Percentiles rank a stretch among this genome's conserved stretches.
These are phyloP conservation scores for Cyberlindnera japonica DNA, from an alignment of 805 yeast genomes.

Conservation along the genomic window DNA sequence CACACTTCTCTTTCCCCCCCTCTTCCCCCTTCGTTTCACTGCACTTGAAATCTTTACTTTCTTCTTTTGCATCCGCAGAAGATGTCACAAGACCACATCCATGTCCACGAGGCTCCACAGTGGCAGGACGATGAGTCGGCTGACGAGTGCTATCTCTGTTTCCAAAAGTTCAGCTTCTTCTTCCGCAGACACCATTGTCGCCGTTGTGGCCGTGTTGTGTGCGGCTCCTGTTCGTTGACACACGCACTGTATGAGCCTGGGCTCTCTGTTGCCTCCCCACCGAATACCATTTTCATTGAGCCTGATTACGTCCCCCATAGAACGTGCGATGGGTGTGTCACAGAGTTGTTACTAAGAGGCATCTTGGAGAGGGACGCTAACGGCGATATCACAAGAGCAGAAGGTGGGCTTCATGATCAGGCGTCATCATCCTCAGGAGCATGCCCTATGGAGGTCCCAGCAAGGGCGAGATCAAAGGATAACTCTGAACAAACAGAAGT, in stretches of 20 bases:
- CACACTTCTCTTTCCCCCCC: too few relatives aligned
- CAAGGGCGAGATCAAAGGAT: constrained; percentile 8
- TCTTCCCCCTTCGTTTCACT: too few relatives aligned
- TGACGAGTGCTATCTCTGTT: constrained; percentile 53
- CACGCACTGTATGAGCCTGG: constrained; percentile 53
- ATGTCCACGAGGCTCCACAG: constrained; percentile 28
- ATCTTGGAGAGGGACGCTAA: constrained; percentile 3
- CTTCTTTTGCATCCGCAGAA: too few relatives aligned
- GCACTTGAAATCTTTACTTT: too few relatives aligned
- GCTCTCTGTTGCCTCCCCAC: constrained; percentile 54
- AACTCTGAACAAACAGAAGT: constrained; percentile 8
- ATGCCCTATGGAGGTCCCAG: constrained; percentile 15
- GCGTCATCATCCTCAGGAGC: constrained; percentile 3
- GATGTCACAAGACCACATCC: background rate
- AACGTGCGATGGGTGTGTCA: constrained; percentile 72
- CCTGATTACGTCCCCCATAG: constrained; percentile 54
- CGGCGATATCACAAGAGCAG: constrained; percentile 5
- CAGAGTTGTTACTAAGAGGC: constrained; percentile 40
- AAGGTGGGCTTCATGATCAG: background rate
- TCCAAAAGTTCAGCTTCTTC: constrained; percentile 49
- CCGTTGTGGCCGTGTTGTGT: constrained; percentile 74
- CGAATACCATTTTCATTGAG: constrained; percentile 45
- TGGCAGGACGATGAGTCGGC: constrained; percentile 75
- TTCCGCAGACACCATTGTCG: constrained; percentile 82
- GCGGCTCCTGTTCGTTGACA: constrained; percentile 61